These are phyloP conservation scores for Peronospora tabacina DNA, from an alignment of 352 stramenopile species.

Conservation along the genomic window DNA sequence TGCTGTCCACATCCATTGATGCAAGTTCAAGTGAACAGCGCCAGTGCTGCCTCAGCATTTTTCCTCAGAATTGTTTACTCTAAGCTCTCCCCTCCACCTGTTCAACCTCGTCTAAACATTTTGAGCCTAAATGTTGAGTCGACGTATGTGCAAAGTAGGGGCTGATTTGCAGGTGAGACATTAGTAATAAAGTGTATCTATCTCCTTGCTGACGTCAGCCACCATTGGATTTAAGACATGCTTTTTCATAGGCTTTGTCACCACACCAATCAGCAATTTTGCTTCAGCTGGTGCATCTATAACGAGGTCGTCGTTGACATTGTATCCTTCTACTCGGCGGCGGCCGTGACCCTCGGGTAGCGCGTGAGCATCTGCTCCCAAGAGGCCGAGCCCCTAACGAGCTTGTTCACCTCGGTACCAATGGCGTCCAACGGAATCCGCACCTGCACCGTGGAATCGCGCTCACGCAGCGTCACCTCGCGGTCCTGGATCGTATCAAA, in stretches of 20 bases:
- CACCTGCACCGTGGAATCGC: constrained; percentile 96
- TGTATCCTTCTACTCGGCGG: constrained; percentile 23
- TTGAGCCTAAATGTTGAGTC: constrained; percentile 5
- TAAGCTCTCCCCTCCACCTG: too few relatives aligned
- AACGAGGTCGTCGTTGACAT: constrained; percentile 1
- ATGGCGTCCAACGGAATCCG: constrained; percentile 86
- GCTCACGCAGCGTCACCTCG: constrained; percentile 96
- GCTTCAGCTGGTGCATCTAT: constrained; percentile 1
- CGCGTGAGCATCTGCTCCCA: constrained; percentile 78
- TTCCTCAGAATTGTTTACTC: too few relatives aligned
- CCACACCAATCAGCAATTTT: not conserved
- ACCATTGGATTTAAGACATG: constrained; percentile 3
- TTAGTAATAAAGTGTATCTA: constrained; percentile 26
- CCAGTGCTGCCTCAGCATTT: too few relatives aligned
- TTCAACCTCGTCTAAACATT: constrained; percentile 11
- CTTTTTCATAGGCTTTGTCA: constrained; percentile 14
- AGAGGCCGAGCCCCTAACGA: constrained; percentile 76
- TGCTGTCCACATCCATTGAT: not conserved
- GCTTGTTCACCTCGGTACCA: constrained; percentile 68
- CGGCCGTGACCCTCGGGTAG: constrained; percentile 75
- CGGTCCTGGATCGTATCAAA: constrained; percentile 91
- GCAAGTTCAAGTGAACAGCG: not conserved
- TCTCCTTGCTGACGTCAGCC: constrained; percentile 6
- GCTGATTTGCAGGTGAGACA: not conserved
- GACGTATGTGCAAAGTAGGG: constrained; percentile 9